These are phyloP conservation scores for Rhododendron vialii DNA, from an alignment of 148 eudicot species.

Conservation along the genomic window DNA sequence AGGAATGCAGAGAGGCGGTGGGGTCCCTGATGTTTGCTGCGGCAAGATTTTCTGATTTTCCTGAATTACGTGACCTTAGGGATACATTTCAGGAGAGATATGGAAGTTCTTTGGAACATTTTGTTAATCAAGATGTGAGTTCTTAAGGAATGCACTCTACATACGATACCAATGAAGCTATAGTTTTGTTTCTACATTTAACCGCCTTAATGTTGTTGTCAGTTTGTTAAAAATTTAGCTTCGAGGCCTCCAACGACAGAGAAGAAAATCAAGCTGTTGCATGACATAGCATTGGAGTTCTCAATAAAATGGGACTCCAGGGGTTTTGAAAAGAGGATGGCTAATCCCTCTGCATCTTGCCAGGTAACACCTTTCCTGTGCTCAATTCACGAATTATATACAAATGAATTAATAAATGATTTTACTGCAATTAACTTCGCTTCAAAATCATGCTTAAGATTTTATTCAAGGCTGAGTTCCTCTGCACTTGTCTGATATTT, in stretches of 20 bases:
- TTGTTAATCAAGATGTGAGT: constrained; percentile 68
- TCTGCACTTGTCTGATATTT: not conserved
- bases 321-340: constrained; percentile 70
- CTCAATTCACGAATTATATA: not conserved
- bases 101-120: constrained; percentile 68
- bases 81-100: constrained; percentile 80
- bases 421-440: not conserved
- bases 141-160: not conserved
- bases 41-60: constrained; percentile 93
- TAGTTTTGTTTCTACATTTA: constrained; percentile 15
- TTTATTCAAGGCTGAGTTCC: not conserved
- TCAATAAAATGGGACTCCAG: constrained; percentile 72
- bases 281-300: constrained; percentile 75
- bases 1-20: constrained; percentile 86
- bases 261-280: constrained; percentile 65
- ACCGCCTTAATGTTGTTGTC: constrained; percentile 18
- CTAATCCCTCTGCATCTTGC: constrained; percentile 36
- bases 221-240: constrained; percentile 73
- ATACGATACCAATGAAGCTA: not conserved
- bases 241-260: constrained; percentile 56
- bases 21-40: constrained; percentile 96
- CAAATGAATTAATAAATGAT: not conserved
- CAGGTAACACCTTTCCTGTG: constrained; percentile 37
- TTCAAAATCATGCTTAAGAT: not conserved
- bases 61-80: constrained; percentile 89